Percentiles rank a stretch among this genome's conserved stretches.
phyloP scores from a whole-genome alignment of 208 protist genomes.

The Tetramitus jugosus region DNA sequence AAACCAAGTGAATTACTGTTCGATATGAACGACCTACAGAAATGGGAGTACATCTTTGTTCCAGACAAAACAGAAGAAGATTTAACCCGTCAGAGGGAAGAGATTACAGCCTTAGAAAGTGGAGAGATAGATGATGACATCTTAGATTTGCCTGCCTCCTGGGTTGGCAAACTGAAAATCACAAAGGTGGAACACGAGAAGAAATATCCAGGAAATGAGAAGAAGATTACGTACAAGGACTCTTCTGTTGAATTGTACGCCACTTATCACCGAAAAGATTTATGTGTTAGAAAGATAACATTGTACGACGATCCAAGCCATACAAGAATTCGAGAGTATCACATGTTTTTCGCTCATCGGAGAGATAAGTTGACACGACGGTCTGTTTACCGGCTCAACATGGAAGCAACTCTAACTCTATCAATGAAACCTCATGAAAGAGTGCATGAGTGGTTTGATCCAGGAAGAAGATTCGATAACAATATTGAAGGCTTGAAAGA shows the following conservation, averaged over 20 bases:
- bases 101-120: conserved; percentile 15
- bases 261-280: not conserved
- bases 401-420: too few species aligned
- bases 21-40: conserved; percentile 53
- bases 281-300: not conserved
- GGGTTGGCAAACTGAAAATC: conserved; percentile 58
- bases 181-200: conserved; percentile 61
- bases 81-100: not conserved
- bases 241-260: conserved; percentile 30
- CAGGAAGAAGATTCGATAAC: not conserved
- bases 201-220: conserved; percentile 59
- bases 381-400: not conserved
- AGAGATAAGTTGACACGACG: not conserved
- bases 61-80: conserved; percentile 36
- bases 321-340: not conserved
- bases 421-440: not conserved
- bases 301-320: not conserved
- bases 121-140: conserved; percentile 31
- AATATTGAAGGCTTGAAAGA: conserved; percentile 8
- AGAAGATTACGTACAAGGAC: conserved; percentile 60
- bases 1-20: conserved; percentile 30
- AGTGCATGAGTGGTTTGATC: conserved; percentile 15
- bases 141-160: conserved; percentile 50
- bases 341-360: not conserved
- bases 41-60: conserved; percentile 68